Evolutionary conservation across 164 flowering plant species (phyloP).

Genomic region (Macadamia integrifolia): DNA sequence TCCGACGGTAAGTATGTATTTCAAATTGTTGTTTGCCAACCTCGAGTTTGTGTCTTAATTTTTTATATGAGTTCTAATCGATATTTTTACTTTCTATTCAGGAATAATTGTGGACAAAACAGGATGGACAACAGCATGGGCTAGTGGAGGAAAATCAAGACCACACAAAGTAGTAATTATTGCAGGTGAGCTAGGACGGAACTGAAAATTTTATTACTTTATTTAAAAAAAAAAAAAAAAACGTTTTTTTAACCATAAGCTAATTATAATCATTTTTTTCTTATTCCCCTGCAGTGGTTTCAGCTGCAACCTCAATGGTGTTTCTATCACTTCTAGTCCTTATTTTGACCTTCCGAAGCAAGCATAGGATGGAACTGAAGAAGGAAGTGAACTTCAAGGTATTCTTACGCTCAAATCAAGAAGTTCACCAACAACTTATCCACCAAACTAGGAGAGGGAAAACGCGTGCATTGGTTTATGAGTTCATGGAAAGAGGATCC

Average conservation of each 20-base stretch:
- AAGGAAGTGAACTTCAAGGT: background rate
- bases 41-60: too few species aligned
- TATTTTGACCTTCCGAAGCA: background rate
- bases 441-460: slow-evolving; percentile 1
- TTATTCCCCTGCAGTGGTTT: background rate
- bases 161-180: background rate
- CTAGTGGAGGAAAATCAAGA: background rate
- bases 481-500: too few species aligned
- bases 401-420: slow-evolving; percentile 2
- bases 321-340: background rate
- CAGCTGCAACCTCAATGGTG: background rate
- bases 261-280: too few species aligned
- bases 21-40: too few species aligned
- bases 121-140: background rate
- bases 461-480: too few species aligned
- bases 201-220: too few species aligned
- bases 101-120: background rate
- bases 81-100: too few species aligned
- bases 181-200: background rate
- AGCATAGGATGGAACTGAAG: background rate
- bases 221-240: too few species aligned
- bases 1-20: background rate
- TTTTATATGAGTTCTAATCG: too few species aligned
- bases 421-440: slow-evolving; percentile 2
- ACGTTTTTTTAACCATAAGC: too few species aligned